Evolutionary conservation across 179 eudicot genomes (phyloP).

Genomic region (Drosera spatulata): DNA sequence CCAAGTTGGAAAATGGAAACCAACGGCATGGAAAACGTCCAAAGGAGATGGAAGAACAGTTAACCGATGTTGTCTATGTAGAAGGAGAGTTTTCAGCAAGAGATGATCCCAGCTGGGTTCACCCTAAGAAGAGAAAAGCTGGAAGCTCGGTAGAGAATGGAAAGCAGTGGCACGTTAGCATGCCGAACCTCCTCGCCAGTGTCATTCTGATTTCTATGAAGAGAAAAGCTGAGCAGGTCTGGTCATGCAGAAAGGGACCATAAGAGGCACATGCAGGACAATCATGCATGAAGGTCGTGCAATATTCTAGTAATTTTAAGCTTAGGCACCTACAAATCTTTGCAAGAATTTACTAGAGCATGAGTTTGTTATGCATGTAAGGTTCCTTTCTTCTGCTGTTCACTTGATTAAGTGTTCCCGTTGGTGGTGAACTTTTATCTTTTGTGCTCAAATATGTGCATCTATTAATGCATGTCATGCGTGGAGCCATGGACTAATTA

Average conservation of each 20-base stretch:
- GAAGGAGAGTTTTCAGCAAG: conserved; percentile 62
- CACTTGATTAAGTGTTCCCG: no score
- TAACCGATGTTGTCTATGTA: conserved; percentile 31
- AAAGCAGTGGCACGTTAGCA: conserved; percentile 37
- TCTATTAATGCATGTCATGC: no score
- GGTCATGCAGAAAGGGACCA: conserved; percentile 58
- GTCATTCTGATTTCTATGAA: conserved; percentile 34
- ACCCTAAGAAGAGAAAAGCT: conserved; percentile 50
- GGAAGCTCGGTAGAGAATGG: conserved; percentile 47
- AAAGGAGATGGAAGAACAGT: conserved; percentile 26
- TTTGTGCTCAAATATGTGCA: no score
- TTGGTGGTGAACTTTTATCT: no score
- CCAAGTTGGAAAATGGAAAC: conserved; percentile 24
- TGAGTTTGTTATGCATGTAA: no score
- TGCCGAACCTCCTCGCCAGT: conserved; percentile 18
- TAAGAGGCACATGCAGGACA: conserved; percentile 56
- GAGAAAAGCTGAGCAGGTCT: conserved; percentile 41
- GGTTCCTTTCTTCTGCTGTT: no score
- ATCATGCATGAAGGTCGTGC: conserved; percentile 31
- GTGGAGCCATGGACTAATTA: no score
- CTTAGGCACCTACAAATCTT: no score
- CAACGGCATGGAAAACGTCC: conserved; percentile 14
- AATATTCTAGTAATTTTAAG: no score
- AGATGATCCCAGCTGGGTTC: conserved; percentile 39
- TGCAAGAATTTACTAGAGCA: no score